Conservation (phyloP, 768 basidiomycete species). For the Mycena crocata region DNA sequence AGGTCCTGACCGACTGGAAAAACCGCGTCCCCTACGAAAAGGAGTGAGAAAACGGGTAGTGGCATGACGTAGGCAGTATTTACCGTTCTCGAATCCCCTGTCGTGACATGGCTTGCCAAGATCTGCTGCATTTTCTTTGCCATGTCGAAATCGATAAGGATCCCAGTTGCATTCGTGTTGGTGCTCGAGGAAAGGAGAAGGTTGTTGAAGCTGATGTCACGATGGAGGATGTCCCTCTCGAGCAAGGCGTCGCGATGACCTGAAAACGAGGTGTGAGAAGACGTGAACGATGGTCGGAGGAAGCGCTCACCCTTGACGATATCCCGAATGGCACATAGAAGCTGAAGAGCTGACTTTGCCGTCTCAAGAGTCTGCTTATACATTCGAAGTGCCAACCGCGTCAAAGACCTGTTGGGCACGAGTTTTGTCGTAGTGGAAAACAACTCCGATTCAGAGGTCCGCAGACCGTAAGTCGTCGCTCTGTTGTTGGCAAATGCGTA, state of each 20-base stretch:
- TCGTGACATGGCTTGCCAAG: not conserved
- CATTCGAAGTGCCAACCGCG: conserved; percentile 24
- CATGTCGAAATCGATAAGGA: conserved; percentile 19
- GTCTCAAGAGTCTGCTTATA: conserved; percentile 26
- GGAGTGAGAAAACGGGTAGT: not conserved
- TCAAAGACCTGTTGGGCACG: conserved; percentile 22
- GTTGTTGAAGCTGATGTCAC: conserved; percentile 41
- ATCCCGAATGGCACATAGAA: conserved; percentile 32
- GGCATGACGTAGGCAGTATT: not conserved
- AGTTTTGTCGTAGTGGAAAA: not conserved
- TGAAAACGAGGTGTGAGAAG: not conserved
- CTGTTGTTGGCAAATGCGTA: conserved; percentile 15
- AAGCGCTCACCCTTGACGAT: conserved; percentile 29
- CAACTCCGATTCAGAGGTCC: not conserved
- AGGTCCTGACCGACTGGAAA: conserved; percentile 8
- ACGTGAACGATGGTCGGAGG: not conserved
- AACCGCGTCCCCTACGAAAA: conserved; percentile 5
- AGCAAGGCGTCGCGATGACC: conserved; percentile 32
- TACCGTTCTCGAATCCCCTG: conserved; percentile 2
- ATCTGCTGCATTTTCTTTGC: not conserved
- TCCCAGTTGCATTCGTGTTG: not conserved
- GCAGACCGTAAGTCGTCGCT: conserved; percentile 5
- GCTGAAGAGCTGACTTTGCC: conserved; percentile 19
- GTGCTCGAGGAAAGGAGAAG: conserved; percentile 34
- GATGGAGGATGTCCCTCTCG: conserved; percentile 37